Base-by-base conservation (phyloP, 768 basidiomycete genomes). In the Agrocybe pediades region DNA sequence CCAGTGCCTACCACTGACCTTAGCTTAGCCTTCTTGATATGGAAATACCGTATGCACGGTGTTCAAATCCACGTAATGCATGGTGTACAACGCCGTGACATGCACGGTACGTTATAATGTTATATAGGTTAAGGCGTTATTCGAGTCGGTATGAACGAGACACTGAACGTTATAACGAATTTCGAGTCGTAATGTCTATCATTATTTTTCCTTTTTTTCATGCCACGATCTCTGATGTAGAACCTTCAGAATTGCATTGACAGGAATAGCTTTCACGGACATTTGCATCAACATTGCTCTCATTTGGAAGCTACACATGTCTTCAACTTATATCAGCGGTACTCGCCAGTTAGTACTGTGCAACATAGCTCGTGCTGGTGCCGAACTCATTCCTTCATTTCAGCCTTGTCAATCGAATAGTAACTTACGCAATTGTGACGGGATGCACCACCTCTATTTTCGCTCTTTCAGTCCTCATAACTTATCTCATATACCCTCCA, bases 381-480 rank as follows among this genome's bases (percentile, higher is more conserved):
- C 1, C 44, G 9, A 26, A 15, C 25, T 45, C 13, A 45, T 13
- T 4, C 5, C 20, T n/a, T 11, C 15, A 16, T 2, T 20, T 15
- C 25, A 57, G 56, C 36, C 51, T 57, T 40, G 13, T 57, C 6
- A 16, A 30, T 19, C 23, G 52, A 41, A 53, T 57, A n/a, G 41
- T 44, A 5, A 49, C 47, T 2, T 29, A 44, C 9, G 44, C 51
- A 4, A 53, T 57, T 8, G 50, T 41, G 15, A 57, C 56, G 1
- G 51, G 56, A 4, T 33, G 27, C n/a, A 48, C 33, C 13, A 51
- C 56, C n/a, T 53, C 51, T 26, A 13, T 57, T 3, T 46, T 49
- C n/a, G 52, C 52, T 8, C 21, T 53, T 19, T 29, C 40, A 9
- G 21, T 49, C 16, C 46, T 57, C 6, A 36, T 57, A 8, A 16